phyloP scores from a whole-genome alignment of 2,329 filamentous ascomycete genomes.

The Ophiocordyceps unilateralis region DNA sequence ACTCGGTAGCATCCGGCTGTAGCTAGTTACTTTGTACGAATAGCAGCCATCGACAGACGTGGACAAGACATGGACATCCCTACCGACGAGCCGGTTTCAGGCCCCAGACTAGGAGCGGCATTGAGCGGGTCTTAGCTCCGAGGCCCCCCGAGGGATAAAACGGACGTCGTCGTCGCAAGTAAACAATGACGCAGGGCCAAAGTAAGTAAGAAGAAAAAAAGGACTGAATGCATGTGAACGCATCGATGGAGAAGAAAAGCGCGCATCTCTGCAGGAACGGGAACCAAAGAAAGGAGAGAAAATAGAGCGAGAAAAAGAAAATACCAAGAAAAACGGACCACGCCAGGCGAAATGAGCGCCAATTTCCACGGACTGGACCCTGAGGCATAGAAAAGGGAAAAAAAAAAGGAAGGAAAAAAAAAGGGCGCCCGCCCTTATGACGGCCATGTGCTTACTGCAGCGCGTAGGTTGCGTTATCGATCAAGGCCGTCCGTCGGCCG shows the following conservation, averaged over 20 bases:
- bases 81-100: background rate
- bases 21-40: too few species aligned
- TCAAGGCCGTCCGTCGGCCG: background rate
- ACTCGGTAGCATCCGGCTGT: too few species aligned
- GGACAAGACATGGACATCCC: background rate
- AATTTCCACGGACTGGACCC: too few species aligned
- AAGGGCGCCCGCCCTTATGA: background rate
- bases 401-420: too few species aligned
- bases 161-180: background rate
- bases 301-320: background rate
- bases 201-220: background rate
- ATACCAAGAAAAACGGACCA: background rate
- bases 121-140: background rate
- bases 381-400: too few species aligned
- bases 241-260: too few species aligned
- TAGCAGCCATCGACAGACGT: too few species aligned
- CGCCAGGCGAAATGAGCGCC: background rate
- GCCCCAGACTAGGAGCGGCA: background rate
- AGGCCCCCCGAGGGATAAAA: background rate
- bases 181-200: background rate
- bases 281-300: background rate
- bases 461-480: too few species aligned
- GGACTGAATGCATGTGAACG: too few species aligned
- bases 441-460: background rate
- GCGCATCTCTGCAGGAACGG: too few species aligned